Base-by-base conservation (phyloP, 2,329 filamentous ascomycete genomes). In the Knufia fluminis region DNA sequence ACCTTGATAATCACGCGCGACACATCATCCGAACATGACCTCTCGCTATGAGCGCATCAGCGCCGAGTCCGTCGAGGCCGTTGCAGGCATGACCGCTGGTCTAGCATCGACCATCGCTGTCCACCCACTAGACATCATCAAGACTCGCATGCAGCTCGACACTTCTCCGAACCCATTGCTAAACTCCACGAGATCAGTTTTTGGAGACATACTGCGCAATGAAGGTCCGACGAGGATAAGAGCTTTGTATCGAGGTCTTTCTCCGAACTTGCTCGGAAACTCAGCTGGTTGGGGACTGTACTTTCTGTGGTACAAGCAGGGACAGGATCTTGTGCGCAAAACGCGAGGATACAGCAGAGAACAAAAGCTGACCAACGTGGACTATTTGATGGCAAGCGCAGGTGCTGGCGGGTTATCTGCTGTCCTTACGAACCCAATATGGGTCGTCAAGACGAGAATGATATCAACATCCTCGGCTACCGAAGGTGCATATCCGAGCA, bases 391-490 rank as follows among this genome's bases (percentile, higher is more conserved):
- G 41, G 80, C 89, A 3, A 90, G 86, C 28, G 85, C 77, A 1
- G 64, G 70, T 32, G 76, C 78, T 59, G 90, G 91, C 24, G 73
- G 84, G 16, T 67, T 86, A 35, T 94, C 89, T 1, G 85, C 90
- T 38, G 70, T 86, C 24, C 75, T 91, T 57, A 97, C 92, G 24
- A 97, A 97, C 64, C 92, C 92, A 2, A 83, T 98, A 60, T 98
- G 92, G 92, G 92, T 98, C 2, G 81, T 98, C 65, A 97, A 97
- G 73, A 97, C 91, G 7, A 85, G 92, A 55, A 97, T 98, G 89
- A 74, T 97, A 20, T 88, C 89, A 24, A 90, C 86, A 3, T 86
- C 92, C 57, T 78, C 79, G 44, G 74, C 78, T 48, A 76, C 80
- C 4, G 78, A 76, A 1, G 88, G 88, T 12, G 92, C 91, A 1